Evolutionary conservation across 352 stramenopile genomes (phyloP).

Genomic region (Phytopythium chamaehyphon): DNA sequence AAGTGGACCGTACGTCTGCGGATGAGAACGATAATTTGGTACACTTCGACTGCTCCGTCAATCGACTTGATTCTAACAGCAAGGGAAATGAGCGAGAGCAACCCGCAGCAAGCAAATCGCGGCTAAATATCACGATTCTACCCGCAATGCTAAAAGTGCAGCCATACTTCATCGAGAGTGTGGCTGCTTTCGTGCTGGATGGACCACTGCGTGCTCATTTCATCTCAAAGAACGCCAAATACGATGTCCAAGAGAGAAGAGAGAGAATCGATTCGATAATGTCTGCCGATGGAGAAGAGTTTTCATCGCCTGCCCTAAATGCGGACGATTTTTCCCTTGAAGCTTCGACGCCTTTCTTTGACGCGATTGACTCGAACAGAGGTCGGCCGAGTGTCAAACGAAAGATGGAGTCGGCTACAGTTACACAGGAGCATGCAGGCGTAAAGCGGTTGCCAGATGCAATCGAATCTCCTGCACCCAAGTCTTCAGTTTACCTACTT

Average conservation of each 20-base stretch:
- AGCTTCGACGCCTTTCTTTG: conserved; percentile 58
- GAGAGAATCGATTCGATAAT: conserved; percentile 4
- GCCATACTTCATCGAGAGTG: conserved; percentile 54
- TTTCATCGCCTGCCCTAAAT: conserved; percentile 2
- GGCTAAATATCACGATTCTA: conserved; percentile 35
- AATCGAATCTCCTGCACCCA: no score
- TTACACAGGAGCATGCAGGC: no score
- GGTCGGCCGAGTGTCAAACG: not conserved
- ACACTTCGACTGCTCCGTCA: conserved; percentile 40
- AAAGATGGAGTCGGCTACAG: no score
- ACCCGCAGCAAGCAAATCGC: conserved; percentile 20
- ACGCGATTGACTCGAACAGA: conserved; percentile 44
- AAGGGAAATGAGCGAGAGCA: conserved; percentile 4
- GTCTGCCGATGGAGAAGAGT: not conserved
- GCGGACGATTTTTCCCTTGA: conserved; percentile 13
- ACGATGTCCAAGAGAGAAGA: conserved; percentile 3
- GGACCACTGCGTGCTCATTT: conserved; percentile 46
- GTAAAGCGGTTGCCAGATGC: not conserved
- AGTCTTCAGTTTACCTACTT: conserved; percentile 8
- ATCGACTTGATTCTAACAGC: conserved; percentile 1
- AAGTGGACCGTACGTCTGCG: not conserved
- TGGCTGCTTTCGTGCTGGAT: conserved; percentile 55
- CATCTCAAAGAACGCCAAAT: conserved; percentile 13
- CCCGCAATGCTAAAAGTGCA: conserved; percentile 53
- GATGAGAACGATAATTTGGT: conserved; percentile 23